Percentiles rank a stretch among this genome's conserved stretches.
phyloP scores from a whole-genome alignment of 306 rosid species.

The Fragaria ananassa region DNA sequence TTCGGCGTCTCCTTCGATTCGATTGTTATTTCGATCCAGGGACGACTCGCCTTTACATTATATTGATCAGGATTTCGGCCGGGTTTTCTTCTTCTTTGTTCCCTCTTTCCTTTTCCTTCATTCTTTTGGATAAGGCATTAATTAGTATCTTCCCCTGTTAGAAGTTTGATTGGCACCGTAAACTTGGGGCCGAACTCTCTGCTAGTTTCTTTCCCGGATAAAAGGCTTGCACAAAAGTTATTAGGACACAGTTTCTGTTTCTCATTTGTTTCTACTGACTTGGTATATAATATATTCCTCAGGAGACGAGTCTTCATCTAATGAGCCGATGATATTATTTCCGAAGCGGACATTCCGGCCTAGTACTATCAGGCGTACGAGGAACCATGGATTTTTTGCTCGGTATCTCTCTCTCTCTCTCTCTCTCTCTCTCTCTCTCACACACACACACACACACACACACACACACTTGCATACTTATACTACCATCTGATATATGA shows the following conservation, averaged over 20 bases:
- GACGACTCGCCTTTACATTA: no score
- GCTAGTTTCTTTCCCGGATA: neutral
- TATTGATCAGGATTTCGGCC: no score
- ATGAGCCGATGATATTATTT: conserved; percentile 74
- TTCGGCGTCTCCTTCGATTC: no score
- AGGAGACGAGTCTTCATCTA: conserved; percentile 57
- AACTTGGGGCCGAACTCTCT: neutral
- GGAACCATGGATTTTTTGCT: conserved; percentile 92
- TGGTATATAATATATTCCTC: conserved; percentile 15
- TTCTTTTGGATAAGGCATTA: no score
- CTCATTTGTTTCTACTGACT: neutral
- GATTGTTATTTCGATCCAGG: no score
- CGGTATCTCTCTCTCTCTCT: conserved; percentile 45
- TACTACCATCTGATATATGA: neutral
- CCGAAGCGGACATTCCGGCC: conserved; percentile 92
- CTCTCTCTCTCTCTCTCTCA: no score
- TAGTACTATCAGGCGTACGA: conserved; percentile 69
- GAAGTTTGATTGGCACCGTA: neutral
- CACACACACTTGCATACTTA: neutral
- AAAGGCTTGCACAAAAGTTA: neutral
- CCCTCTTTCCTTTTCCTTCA: no score
- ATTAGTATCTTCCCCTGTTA: neutral
- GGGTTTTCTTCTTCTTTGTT: no score
- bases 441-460: neutral
- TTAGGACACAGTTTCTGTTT: neutral